A percentile compares a stretch with the other conserved stretches of the same genome.
Evolutionary conservation across 2,329 filamentous ascomycete genomes (phyloP).

Genomic region (Beauveria pseudobassiana): DNA sequence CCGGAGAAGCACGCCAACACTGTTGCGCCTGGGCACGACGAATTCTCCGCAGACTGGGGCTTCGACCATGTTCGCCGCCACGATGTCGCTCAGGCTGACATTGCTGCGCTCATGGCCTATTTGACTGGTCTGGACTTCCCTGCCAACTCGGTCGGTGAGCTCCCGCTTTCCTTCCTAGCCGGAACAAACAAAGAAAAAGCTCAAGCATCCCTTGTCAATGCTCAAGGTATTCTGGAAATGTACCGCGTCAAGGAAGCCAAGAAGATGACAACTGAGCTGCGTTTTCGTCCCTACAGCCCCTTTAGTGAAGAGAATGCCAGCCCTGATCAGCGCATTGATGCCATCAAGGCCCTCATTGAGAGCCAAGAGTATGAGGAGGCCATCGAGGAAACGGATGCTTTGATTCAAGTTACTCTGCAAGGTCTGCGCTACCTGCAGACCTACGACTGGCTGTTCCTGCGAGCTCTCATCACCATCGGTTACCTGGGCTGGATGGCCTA

Average conservation of each 20-base stretch:
- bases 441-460: constrained; percentile 95
- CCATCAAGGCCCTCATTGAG: constrained; percentile 62
- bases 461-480: constrained; percentile 79
- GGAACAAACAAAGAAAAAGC: constrained; percentile 71
- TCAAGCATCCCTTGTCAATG: constrained; percentile 75
- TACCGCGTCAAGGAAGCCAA: constrained; percentile 87
- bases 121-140: constrained; percentile 82
- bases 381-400: constrained; percentile 66
- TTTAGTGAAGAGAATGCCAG: constrained; percentile 58
- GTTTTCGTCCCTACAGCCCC: constrained; percentile 67
- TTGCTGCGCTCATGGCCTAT: constrained; percentile 93
- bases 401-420: constrained; percentile 70
- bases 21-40: constrained; percentile 75
- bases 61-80: constrained; percentile 74
- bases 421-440: constrained; percentile 92
- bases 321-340: constrained; percentile 57
- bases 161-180: constrained; percentile 76
- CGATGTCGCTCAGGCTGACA: constrained; percentile 88
- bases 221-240: constrained; percentile 85
- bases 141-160: constrained; percentile 90
- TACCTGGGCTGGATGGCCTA: constrained; percentile 96
- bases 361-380: constrained; percentile 63
- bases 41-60: constrained; percentile 84
- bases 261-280: constrained; percentile 68
- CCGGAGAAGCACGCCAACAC: constrained; percentile 51